Evolutionary conservation across 208 protist species (phyloP).

Genomic region (Trypanosoma lewisi): DNA sequence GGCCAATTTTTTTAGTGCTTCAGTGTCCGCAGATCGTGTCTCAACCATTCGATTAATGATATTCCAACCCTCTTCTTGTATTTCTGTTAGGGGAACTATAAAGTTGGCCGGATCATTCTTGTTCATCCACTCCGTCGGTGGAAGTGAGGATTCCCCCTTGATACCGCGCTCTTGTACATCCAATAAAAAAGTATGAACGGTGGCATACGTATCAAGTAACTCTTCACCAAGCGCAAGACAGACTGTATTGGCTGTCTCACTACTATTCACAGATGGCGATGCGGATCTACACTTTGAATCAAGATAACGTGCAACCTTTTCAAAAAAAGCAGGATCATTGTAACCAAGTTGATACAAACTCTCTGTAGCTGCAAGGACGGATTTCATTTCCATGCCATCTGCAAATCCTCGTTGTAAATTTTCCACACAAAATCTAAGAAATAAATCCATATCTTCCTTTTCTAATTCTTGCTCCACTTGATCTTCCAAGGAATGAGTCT

Average conservation of each 20-base stretch:
- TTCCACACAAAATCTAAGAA: conserved; percentile 59
- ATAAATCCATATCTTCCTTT: conserved; percentile 34
- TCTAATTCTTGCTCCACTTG: conserved; percentile 27
- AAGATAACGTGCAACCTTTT: conserved; percentile 53
- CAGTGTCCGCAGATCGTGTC: conserved; percentile 52
- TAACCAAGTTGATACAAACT: conserved; percentile 54
- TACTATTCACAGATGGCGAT: conserved; percentile 31
- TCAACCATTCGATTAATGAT: conserved; percentile 70
- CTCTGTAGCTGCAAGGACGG: conserved; percentile 42
- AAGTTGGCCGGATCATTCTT: conserved; percentile 65
- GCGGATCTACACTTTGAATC: conserved; percentile 25
- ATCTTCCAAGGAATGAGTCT: conserved; percentile 21
- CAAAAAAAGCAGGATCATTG: conserved; percentile 41
- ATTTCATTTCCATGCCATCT: conserved; percentile 45
- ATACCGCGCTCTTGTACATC: conserved; percentile 35
- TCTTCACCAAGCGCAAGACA: conserved; percentile 50
- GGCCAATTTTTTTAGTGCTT: conserved; percentile 40
- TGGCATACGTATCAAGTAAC: conserved; percentile 42
- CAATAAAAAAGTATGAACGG: conserved; percentile 46
- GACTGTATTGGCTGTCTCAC: conserved; percentile 40
- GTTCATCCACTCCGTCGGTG: conserved; percentile 74
- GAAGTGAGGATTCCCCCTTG: conserved; percentile 40
- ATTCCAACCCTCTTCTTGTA: conserved; percentile 61
- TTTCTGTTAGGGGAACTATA: conserved; percentile 48
- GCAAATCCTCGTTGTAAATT: conserved; percentile 40